Base-by-base conservation (phyloP, 139 green algal species). In the Eudorina sp. region DNA sequence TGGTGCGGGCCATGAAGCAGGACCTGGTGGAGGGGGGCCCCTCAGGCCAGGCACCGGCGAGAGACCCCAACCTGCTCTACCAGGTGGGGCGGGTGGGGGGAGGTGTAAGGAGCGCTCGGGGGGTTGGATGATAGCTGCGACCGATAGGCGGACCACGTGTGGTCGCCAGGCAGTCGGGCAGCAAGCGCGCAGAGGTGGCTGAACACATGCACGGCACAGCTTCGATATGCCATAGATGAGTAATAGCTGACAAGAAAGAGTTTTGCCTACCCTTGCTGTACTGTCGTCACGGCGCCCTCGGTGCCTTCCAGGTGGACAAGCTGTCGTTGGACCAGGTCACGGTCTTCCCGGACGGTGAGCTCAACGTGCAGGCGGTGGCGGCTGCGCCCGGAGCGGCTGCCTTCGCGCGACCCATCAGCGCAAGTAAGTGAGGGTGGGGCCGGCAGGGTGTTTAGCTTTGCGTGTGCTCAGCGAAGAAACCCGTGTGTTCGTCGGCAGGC, bases 1-100 rank as follows among this genome's bases (percentile, higher is more conserved):
- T 98, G 31, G 92, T 97, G 55, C 92, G 97, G 0, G 96, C 95
- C 53, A 94, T 99, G 66, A 99, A 99, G 90, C 95, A 98, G 81
- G 96, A 98, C 68, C 83, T 98, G 36, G 80, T 98, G 40, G 93
- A 95, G 34, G 91, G 87, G 16, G 91, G 89, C 43, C 89, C 97
- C 34, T 89, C 96, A 13, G 90, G 92, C 8, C 82, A 74, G 5
- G 81, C 90, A 41, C 74, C 62, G 14, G 31, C 46, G 6, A 64
- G 82, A 0, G 91, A 95, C 89, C 93, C 79, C 18, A 93, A 92
- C 87, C 78, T 92, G 25, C 89, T 95, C 41, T 95, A 95, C 69
- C 94, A 96, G 90, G 89, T 94, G 34, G 27, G 82, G 6, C 25
- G n/a, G 78, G 4, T 74, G 53, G 13, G 75, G n/a, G 66, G 45